Percentiles rank a stretch among this genome's conserved stretches.
Conservation (phyloP, 257 asterid species). For the Avicennia marina region DNA sequence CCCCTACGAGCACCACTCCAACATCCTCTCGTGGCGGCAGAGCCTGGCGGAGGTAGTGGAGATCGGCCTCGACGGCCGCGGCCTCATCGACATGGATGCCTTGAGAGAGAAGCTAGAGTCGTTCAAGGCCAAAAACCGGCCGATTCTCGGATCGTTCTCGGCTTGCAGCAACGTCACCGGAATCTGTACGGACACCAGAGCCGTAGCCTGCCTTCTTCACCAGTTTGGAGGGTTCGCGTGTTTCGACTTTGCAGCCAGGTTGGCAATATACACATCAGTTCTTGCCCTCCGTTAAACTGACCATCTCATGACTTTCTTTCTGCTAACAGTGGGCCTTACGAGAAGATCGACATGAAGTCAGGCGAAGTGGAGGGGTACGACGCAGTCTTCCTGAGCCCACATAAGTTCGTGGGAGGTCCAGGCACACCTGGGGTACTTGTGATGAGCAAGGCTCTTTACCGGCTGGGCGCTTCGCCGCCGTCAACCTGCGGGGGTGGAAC, state of each 20-base stretch:
- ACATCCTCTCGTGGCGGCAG: conserved; percentile 69
- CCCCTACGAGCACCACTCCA: conserved; percentile 79
- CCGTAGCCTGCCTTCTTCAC: conserved; percentile 51
- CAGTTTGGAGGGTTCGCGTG: conserved; percentile 57
- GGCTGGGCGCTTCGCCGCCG: conserved; percentile 49
- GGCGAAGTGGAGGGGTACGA: conserved; percentile 55
- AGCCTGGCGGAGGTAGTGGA: conserved; percentile 78
- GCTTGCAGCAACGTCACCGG: conserved; percentile 85
- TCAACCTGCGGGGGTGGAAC: conserved; percentile 80
- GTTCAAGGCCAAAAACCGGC: conserved; percentile 31
- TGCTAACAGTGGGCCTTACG: conserved; percentile 48
- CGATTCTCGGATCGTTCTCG: conserved; percentile 65
- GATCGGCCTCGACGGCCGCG: conserved; percentile 48
- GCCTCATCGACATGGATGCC: conserved; percentile 45
- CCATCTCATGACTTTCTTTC: no score
- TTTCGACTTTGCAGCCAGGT: conserved; percentile 77
- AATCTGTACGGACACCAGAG: conserved; percentile 38
- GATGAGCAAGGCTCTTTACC: conserved; percentile 47
- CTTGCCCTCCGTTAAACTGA: no score
- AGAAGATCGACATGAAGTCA: conserved; percentile 51
- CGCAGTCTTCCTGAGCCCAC: conserved; percentile 51
- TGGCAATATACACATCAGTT: no score
- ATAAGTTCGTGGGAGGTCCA: conserved; percentile 78
- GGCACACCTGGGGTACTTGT: conserved; percentile 64
- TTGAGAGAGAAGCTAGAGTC: conserved; percentile 32